A percentile compares a stretch with the other conserved stretches of the same genome.
Conservation (phyloP, 768 basidiomycete species). For the Panellus pusillus region DNA sequence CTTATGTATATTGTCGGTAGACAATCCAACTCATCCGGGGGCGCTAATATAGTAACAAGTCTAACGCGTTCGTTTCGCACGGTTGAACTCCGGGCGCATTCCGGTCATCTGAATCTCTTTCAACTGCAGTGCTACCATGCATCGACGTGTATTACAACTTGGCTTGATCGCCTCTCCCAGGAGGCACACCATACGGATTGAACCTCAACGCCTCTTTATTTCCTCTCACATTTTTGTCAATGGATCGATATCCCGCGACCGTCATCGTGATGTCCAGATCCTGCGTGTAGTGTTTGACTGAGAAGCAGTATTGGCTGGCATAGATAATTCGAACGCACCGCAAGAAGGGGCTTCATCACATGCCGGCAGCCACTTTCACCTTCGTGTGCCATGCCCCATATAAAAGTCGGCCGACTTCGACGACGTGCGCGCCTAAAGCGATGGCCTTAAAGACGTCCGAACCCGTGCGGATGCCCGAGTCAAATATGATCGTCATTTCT, state of each 20-base stretch:
- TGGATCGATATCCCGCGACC: slow-evolving; percentile 39
- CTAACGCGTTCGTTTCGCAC: too few relatives aligned
- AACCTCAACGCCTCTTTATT: slow-evolving; percentile 33
- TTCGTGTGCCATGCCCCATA: slow-evolving; percentile 55
- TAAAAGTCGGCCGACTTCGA: slow-evolving; percentile 48
- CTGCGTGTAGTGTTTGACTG: slow-evolving; percentile 9
- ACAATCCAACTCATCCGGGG: too few relatives aligned
- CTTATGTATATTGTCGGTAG: too few relatives aligned
- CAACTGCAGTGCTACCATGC: too few relatives aligned
- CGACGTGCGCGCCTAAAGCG: slow-evolving; percentile 54
- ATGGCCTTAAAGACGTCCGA: slow-evolving; percentile 58
- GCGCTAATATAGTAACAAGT: too few relatives aligned
- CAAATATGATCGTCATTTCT: slow-evolving; percentile 53
- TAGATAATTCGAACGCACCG: slow-evolving; percentile 29
- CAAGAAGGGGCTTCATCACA: slow-evolving; percentile 52
- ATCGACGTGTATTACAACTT: slow-evolving; percentile 23
- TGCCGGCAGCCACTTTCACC: slow-evolving; percentile 53
- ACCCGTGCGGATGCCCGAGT: slow-evolving; percentile 53
- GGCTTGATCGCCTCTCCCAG: slow-evolving; percentile 31
- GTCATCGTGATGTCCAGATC: slow-evolving; percentile 47
- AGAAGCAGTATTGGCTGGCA: background rate
- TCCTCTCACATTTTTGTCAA: slow-evolving; percentile 32
- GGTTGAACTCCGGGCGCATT: too few relatives aligned
- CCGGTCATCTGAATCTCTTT: too few relatives aligned
- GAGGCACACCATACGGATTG: slow-evolving; percentile 34